Conservation (phyloP, 176 grass and related monocot species). For the Puya raimondii region DNA sequence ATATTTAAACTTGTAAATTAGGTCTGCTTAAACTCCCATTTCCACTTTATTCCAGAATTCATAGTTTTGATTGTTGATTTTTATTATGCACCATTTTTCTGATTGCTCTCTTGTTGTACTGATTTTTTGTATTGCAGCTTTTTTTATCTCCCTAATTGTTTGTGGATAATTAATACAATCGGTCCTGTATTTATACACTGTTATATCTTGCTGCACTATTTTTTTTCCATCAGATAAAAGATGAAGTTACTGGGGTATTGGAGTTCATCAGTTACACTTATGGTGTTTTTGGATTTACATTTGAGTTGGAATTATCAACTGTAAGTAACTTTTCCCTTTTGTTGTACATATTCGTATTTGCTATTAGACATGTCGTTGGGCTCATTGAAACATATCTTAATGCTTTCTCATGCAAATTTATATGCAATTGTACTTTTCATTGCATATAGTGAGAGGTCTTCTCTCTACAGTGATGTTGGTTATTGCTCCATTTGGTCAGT, state of each 20-base stretch:
- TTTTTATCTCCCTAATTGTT: not conserved
- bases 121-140: too few relatives aligned
- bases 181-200: not conserved
- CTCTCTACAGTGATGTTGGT: too few relatives aligned
- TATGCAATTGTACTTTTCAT: too few relatives aligned
- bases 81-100: not conserved
- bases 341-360: not conserved
- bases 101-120: not conserved
- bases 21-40: too few relatives aligned
- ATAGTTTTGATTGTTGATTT: not conserved
- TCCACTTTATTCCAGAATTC: too few relatives aligned
- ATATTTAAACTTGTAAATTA: too few relatives aligned
- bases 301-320: slow-evolving; percentile 92
- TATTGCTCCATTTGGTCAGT: too few relatives aligned
- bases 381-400: not conserved
- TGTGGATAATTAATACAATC: slow-evolving; percentile 4
- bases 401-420: not conserved
- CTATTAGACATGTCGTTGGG: slow-evolving; percentile 2
- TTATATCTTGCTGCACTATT: slow-evolving; percentile 7
- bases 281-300: slow-evolving; percentile 85
- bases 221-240: slow-evolving; percentile 65
- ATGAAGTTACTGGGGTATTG: slow-evolving; percentile 70
- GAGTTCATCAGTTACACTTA: slow-evolving; percentile 91
- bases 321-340: slow-evolving; percentile 37
- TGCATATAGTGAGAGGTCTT: too few relatives aligned